Percentiles rank a stretch among this genome's conserved stretches.
Evolutionary conservation across 805 yeast species (phyloP).

Genomic region (Komagataella phaffii): DNA sequence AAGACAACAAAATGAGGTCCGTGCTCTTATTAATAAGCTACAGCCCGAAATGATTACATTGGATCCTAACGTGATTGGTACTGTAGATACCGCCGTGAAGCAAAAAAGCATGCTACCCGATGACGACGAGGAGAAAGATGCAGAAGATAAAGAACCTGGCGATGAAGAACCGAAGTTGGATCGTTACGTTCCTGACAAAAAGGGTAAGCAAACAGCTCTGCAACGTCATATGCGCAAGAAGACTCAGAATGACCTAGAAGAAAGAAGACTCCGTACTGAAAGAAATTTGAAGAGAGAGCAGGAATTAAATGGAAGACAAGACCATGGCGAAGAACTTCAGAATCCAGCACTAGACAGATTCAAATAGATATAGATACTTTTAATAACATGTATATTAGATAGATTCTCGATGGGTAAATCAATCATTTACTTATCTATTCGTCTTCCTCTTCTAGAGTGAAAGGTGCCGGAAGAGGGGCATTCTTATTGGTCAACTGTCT

Average conservation of each 20-base stretch:
- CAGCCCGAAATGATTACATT: slow-evolving; percentile 86
- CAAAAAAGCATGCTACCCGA: slow-evolving; percentile 50
- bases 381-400: not conserved
- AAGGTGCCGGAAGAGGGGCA: slow-evolving; percentile 66
- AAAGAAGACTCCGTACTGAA: slow-evolving; percentile 68
- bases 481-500: slow-evolving; percentile 64
- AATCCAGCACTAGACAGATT: slow-evolving; percentile 38
- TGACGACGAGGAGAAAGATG: slow-evolving; percentile 32
- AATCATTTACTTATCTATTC: not conserved
- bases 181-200: slow-evolving; percentile 46
- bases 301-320: slow-evolving; percentile 45
- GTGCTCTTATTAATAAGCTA: slow-evolving; percentile 72
- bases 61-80: slow-evolving; percentile 82
- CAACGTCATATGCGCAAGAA: slow-evolving; percentile 74
- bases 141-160: slow-evolving; percentile 10
- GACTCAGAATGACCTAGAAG: slow-evolving; percentile 74
- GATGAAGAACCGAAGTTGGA: slow-evolving; percentile 18
- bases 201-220: slow-evolving; percentile 73
- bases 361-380: slow-evolving; percentile 12
- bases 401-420: no score
- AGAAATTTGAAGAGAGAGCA: slow-evolving; percentile 65
- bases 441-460: slow-evolving; percentile 35
- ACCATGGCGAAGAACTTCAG: slow-evolving; percentile 40
- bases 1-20: slow-evolving; percentile 87
- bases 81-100: slow-evolving; percentile 60